These are phyloP conservation scores for Colletotrichum graminicola DNA, from an alignment of 2,329 filamentous ascomycete genomes.

Conservation along the genomic window DNA sequence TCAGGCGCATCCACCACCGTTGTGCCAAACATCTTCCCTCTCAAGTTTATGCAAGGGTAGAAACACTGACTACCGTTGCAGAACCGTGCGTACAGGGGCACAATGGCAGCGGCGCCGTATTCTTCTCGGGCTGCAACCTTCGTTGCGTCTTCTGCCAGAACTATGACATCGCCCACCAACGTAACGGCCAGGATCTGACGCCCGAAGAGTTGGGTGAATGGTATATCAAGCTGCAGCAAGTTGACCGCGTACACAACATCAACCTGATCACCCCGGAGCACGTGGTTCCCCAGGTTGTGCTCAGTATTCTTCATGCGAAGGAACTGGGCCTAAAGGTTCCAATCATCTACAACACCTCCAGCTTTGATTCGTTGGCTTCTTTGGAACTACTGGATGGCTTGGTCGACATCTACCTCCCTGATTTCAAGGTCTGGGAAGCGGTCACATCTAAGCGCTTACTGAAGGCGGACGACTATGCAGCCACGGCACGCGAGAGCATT, in stretches of 20 bases:
- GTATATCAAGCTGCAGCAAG: slow-evolving; percentile 85
- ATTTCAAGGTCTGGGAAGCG: slow-evolving; percentile 85
- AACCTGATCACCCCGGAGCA: slow-evolving; percentile 90
- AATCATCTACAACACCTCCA: slow-evolving; percentile 87
- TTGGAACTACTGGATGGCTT: slow-evolving; percentile 81
- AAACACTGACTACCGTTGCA: slow-evolving; percentile 46
- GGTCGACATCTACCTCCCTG: slow-evolving; percentile 88
- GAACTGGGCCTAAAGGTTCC: slow-evolving; percentile 78
- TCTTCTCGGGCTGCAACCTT: slow-evolving; percentile 82
- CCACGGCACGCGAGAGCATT: slow-evolving; percentile 80
- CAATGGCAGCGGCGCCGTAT: slow-evolving; percentile 83
- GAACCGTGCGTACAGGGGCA: slow-evolving; percentile 87
- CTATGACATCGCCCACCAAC: slow-evolving; percentile 84
- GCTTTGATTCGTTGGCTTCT: slow-evolving; percentile 81
- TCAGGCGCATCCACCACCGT: slow-evolving; percentile 47
- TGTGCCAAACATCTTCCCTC: neutral
- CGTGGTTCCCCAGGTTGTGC: slow-evolving; percentile 84
- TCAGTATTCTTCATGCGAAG: slow-evolving; percentile 80
- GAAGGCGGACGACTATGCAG: slow-evolving; percentile 82
- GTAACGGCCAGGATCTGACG: slow-evolving; percentile 83
- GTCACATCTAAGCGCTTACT: slow-evolving; percentile 76
- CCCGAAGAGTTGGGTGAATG: slow-evolving; percentile 84
- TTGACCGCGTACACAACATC: slow-evolving; percentile 89
- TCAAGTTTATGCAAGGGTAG: slow-evolving; percentile 3
- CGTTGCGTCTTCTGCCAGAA: slow-evolving; percentile 86